Base-by-base conservation (phyloP, 371 early-diverging fungal genomes). In the Smittium mucronatum region DNA sequence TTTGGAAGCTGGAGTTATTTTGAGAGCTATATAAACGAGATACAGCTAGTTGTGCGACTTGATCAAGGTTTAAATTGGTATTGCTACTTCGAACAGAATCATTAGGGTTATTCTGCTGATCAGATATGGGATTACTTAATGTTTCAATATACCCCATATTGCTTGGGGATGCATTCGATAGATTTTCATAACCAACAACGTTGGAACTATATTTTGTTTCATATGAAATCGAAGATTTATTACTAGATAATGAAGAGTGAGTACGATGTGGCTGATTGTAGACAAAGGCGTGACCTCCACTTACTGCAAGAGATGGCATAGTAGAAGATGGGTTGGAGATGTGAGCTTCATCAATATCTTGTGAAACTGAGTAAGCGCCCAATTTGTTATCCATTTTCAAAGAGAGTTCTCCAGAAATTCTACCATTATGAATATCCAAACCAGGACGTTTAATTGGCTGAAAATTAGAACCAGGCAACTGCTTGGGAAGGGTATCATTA, bases 271-370 rank as follows among this genome's bases (percentile, higher is more conserved):
- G 63, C 26, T 61, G 29, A 30, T 61, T 61, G 26, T 61, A 61
- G 34, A 65, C 34, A 65, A 65, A 65, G 15, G 65, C 65, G 36
- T 65, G 65, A 33, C n/a, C 65, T 2, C 65, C 65, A 65, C 65
- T 65, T 34, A 65, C 36, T 32, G 34, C 65, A 32, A 65, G 34
- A 31, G 65, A 28, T 33, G 65, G 65, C 5, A 61, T n/a, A 47
- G 47, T 47, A 47, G 47, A 11, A 5, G 47, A 21, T 61, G n/a
- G 5, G 26, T 61, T 61, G 5, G 63, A 15, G 26, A 11, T 61
- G 16, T 28, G 29, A 11, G 63, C 33, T 61, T 28, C 33, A n/a
- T 5, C 5, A 16, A 33, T 11, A 61, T 5, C 5, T 16, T 30
- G 29, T 61, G 5, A 26, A 16, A 15, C n/a, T 5, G 63, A 61